phyloP scores from a whole-genome alignment of 2,329 filamentous ascomycete genomes.

The Whalleya microplaca region DNA sequence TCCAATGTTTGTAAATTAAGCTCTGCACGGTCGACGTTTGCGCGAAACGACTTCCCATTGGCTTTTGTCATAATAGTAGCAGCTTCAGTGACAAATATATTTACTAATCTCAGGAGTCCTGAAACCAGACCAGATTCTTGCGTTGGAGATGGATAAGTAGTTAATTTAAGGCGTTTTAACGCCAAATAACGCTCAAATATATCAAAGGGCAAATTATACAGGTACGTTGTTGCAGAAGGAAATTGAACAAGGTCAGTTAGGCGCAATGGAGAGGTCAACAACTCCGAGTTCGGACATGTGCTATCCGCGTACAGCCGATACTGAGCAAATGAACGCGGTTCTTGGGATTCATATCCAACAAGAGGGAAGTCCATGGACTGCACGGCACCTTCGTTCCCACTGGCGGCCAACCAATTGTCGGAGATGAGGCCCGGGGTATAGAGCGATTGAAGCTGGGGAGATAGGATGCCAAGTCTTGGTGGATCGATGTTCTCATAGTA shows the following conservation, averaged over 20 bases:
- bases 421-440: not conserved
- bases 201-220: slow-evolving; percentile 10
- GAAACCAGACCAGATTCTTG: slow-evolving; percentile 2
- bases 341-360: not conserved
- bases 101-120: not conserved
- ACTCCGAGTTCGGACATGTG: not conserved
- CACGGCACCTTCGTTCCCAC: not conserved
- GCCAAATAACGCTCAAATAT: slow-evolving; percentile 3
- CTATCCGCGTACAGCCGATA: not conserved
- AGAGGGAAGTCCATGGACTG: not conserved
- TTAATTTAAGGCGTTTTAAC: not conserved
- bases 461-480: not conserved
- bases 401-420: not conserved
- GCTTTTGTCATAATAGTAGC: slow-evolving; percentile 1
- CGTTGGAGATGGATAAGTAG: slow-evolving; percentile 2
- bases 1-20: slow-evolving; percentile 4
- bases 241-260: not conserved
- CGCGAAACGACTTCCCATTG: not conserved
- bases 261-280: not conserved
- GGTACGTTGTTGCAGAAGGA: not conserved
- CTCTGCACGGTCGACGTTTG: not conserved
- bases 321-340: not conserved
- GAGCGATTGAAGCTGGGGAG: not conserved
- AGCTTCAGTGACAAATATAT: slow-evolving; percentile 1
- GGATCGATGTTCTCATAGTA: not conserved